Base-by-base conservation (phyloP, 441 rosid genomes). In the Omphalea diandra region DNA sequence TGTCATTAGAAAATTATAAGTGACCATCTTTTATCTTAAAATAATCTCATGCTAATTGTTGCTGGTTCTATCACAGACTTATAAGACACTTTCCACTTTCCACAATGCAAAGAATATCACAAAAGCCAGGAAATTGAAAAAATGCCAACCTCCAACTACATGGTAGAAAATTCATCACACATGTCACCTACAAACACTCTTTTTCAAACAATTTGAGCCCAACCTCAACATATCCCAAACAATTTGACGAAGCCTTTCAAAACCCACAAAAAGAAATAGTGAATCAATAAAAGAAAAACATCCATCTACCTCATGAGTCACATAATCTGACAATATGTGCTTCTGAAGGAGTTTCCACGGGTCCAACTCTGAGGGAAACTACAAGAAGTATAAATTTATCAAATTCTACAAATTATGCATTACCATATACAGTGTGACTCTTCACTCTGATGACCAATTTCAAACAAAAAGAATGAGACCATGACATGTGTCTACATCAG, bases 361-460 rank as follows among this genome's bases (percentile, higher is more conserved):
- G 67, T 93, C 97, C 73, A 93, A 80, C 82, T 96, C 98, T 24
- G 81, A 87, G 44, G 97, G 96, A 75, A 90, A 86, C 99, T 96
- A 84, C 78, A 82, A 82, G 61, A 56, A 68, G 64, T 33, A 65
- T 58, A 64, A 38, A 36, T 55, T 36, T 49, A 64, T 49, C 43
- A 75, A 64, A 26, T 65, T 55, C 44, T 22, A 68, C 56, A 38
- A 54, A 20, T 7, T 36, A 73, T 31, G 74, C 60, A 27, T 50
- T 61, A 76, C 53, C 50, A 70, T 44, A 77, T 55, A 74, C 36
- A 63, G 69, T 64, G 75, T 52, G 68, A 44, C 65, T 65, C 43
- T 36, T 63, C 44, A 43, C 67, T 22, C 11, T 18, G 20, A 71
- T 7, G 10, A 58, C 47, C 44, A 63, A 33, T 41, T 44, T 55